Base-by-base conservation (phyloP, 2,329 filamentous ascomycete genomes). In the Xylaria sp. region DNA sequence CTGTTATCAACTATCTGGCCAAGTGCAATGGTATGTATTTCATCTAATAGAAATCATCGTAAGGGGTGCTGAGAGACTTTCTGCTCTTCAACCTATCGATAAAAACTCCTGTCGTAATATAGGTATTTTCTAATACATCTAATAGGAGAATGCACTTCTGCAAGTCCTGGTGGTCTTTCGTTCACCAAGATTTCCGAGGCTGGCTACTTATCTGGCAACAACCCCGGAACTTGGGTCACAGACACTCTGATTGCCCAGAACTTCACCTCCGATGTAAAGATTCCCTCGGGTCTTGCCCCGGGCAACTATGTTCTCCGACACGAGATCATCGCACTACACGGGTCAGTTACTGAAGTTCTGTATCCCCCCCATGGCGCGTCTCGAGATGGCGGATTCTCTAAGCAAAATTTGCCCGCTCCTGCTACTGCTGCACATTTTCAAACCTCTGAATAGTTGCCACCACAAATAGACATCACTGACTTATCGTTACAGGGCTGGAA, bases 291-390 rank as follows among this genome's bases (percentile, higher is more conserved):
- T 55, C 75, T 83, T 35, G 75, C 73, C 3, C 66, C 78, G 6
- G 80, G 80, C 17, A 82, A 81, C 73, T 83, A 83, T 65, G 79
- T 83, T 46, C 73, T 83, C 37, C 78, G 81, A 29, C 79, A 82
- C 66, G 81, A 83, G 70, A 82, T 81, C 65, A 82, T 83, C 58
- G 81, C 76, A 31, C 76, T 83, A 25, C 81, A 83, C n/a, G n/a
- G n/a, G n/a, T n/a, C 29, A 53, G 49, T n/a, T n/a, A n/a, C n/a
- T n/a, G n/a, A n/a, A n/a, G n/a, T n/a, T n/a, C n/a, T n/a, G n/a
- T n/a, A n/a, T n/a, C n/a, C n/a, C n/a, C n/a, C n/a, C n/a, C n/a
- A n/a, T n/a, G n/a, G n/a, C n/a, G n/a, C n/a, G n/a, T n/a, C n/a
- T n/a, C n/a, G n/a, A n/a, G n/a, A n/a, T n/a, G n/a, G n/a, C n/a